These are phyloP conservation scores for Yamadazyma songkhlaensis DNA, from an alignment of 1,139 yeast genomes.

Conservation along the genomic window DNA sequence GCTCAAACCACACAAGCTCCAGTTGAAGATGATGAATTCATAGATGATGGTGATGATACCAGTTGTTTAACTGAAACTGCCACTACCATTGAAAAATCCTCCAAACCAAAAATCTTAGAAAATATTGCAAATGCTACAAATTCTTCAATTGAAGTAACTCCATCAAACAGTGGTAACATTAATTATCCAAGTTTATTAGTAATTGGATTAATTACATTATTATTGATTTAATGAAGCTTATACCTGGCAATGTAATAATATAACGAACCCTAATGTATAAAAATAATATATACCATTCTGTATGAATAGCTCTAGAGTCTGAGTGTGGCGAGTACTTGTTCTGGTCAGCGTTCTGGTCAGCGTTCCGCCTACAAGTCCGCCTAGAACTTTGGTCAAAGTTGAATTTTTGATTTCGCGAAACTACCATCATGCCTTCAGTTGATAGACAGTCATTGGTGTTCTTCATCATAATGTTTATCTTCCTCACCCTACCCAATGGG, in stretches of 20 bases:
- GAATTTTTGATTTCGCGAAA: neutral
- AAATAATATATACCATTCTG: neutral
- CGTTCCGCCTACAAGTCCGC: no score
- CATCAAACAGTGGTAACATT: constrained; percentile 2
- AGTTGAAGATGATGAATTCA: constrained; percentile 12
- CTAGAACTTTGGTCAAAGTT: no score
- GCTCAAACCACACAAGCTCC: neutral
- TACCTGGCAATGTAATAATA: constrained; percentile 6
- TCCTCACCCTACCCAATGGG: constrained; percentile 30
- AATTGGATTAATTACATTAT: constrained; percentile 3
- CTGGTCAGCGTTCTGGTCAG: no score
- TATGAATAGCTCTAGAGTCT: no score
- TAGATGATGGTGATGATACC: constrained; percentile 13
- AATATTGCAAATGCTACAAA: constrained; percentile 1
- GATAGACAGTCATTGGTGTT: constrained; percentile 39
- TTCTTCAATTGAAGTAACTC: constrained; percentile 10
- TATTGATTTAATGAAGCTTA: constrained; percentile 2
- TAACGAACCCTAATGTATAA: constrained; percentile 3
- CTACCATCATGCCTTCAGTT: constrained; percentile 21
- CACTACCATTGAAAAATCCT: neutral
- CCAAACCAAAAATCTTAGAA: neutral
- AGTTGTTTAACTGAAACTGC: constrained; percentile 7
- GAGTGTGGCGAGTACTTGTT: no score
- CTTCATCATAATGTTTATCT: constrained; percentile 36
- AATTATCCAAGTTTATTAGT: constrained; percentile 2